These are phyloP conservation scores for Cordyceps fumosorosea DNA, from an alignment of 2,329 filamentous ascomycete genomes.

Conservation along the genomic window DNA sequence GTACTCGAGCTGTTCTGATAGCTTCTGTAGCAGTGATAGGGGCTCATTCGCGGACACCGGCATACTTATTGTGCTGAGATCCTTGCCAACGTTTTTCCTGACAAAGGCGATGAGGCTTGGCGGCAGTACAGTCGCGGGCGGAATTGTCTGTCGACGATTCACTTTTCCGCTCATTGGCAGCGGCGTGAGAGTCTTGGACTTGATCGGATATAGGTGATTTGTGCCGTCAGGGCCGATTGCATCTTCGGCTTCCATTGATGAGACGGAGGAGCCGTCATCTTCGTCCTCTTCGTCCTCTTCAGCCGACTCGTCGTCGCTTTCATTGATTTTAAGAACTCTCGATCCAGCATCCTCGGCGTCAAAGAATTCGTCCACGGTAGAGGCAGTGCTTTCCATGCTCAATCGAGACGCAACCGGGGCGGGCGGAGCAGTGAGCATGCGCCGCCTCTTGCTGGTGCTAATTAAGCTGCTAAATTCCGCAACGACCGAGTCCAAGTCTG, in stretches of 20 bases:
- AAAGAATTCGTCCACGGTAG: constrained; percentile 83
- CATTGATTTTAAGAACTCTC: constrained; percentile 67
- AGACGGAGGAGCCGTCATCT: constrained; percentile 51
- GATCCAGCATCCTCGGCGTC: constrained; percentile 67
- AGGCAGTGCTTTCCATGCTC: constrained; percentile 69
- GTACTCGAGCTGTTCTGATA: constrained; percentile 89
- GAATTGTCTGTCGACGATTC: constrained; percentile 62
- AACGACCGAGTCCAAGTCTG: constrained; percentile 78
- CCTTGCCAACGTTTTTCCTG: constrained; percentile 96
- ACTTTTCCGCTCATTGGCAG: constrained; percentile 64
- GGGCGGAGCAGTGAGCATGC: constrained; percentile 49
- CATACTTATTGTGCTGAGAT: constrained; percentile 94
- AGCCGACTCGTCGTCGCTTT: constrained; percentile 59
- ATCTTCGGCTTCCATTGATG: constrained; percentile 54
- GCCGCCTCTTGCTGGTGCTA: constrained; percentile 69
- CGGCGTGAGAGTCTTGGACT: constrained; percentile 69
- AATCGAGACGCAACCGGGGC: constrained; percentile 39
- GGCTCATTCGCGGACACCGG: constrained; percentile 96
- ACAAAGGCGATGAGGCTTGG: constrained; percentile 91
- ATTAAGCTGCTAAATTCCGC: constrained; percentile 74
- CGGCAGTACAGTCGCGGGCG: constrained; percentile 68
- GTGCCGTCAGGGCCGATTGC: constrained; percentile 55
- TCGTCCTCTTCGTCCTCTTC: constrained; percentile 50
- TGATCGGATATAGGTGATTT: constrained; percentile 60
- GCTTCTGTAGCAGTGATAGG: constrained; percentile 76